Percentiles rank a stretch among this genome's conserved stretches.
These are phyloP conservation scores for Claviceps africana DNA, from an alignment of 2,329 filamentous ascomycete genomes.

Conservation along the genomic window DNA sequence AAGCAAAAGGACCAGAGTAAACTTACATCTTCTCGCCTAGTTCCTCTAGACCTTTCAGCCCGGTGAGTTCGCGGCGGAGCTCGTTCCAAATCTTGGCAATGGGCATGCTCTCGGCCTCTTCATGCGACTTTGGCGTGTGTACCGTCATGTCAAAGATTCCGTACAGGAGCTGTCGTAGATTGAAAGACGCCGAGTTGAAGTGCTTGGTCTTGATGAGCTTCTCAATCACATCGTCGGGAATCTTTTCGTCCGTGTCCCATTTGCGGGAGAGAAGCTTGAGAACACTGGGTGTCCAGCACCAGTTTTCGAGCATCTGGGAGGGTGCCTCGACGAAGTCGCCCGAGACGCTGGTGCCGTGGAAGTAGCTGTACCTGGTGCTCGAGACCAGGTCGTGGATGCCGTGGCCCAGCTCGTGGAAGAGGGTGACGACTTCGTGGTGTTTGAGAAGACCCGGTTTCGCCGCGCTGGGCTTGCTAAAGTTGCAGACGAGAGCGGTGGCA, in stretches of 20 bases:
- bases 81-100: constrained; percentile 57
- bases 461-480: constrained; percentile 67
- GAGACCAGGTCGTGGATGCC: constrained; percentile 57
- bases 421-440: constrained; percentile 68
- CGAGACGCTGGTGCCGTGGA: constrained; percentile 53
- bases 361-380: constrained; percentile 47
- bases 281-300: constrained; percentile 56
- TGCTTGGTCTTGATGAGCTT: constrained; percentile 66
- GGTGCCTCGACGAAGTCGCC: constrained; percentile 60
- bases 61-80: constrained; percentile 55
- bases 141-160: constrained; percentile 76
- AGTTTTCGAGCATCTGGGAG: constrained; percentile 62
- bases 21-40: constrained; percentile 42
- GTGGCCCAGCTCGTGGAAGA: constrained; percentile 67
- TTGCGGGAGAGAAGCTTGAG: constrained; percentile 56
- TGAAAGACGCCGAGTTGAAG: constrained; percentile 67
- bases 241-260: constrained; percentile 54
- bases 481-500: constrained; percentile 69
- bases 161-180: constrained; percentile 65
- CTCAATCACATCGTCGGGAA: constrained; percentile 60
- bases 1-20: too few relatives aligned
- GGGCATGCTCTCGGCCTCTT: constrained; percentile 52
- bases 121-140: constrained; percentile 56
- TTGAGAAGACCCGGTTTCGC: constrained; percentile 68
- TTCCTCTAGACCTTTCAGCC: constrained; percentile 60